These are phyloP conservation scores for Exophiala phaeomuriformis DNA, from an alignment of 2,329 filamentous ascomycete genomes.

Conservation along the genomic window DNA sequence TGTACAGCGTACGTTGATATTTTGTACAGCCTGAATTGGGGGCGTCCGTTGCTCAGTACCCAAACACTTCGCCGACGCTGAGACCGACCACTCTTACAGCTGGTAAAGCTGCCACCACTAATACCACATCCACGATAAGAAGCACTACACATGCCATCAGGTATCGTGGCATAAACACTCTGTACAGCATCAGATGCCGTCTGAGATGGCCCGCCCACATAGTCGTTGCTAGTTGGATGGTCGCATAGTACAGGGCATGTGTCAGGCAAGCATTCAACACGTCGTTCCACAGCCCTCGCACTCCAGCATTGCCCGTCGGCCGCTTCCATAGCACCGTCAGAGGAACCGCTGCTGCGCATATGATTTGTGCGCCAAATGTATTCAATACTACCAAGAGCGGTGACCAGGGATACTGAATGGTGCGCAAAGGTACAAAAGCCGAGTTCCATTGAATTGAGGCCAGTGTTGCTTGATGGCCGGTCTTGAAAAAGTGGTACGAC, in stretches of 20 bases:
- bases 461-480: constrained; percentile 84
- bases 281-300: constrained; percentile 41
- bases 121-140: constrained; percentile 67
- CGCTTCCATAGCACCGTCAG: constrained; percentile 85
- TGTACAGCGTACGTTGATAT: neutral
- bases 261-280: constrained; percentile 64
- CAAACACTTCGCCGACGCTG: constrained; percentile 82
- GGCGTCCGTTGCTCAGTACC: constrained; percentile 49
- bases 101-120: constrained; percentile 61
- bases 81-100: constrained; percentile 69
- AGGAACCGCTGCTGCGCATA: constrained; percentile 72
- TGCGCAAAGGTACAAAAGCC: constrained; percentile 73
- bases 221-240: constrained; percentile 76
- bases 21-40: neutral
- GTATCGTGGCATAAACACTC: constrained; percentile 86
- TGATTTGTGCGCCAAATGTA: constrained; percentile 80
- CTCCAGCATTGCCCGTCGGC: constrained; percentile 60
- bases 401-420: constrained; percentile 77
- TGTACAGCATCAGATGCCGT: constrained; percentile 91
- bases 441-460: constrained; percentile 91
- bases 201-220: constrained; percentile 83
- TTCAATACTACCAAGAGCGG: constrained; percentile 76
- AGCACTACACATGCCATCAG: constrained; percentile 70
- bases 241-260: constrained; percentile 74
- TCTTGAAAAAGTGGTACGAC: constrained; percentile 95